Conservation (phyloP, 1,139 yeast genomes). For the Taphrina deformans region DNA sequence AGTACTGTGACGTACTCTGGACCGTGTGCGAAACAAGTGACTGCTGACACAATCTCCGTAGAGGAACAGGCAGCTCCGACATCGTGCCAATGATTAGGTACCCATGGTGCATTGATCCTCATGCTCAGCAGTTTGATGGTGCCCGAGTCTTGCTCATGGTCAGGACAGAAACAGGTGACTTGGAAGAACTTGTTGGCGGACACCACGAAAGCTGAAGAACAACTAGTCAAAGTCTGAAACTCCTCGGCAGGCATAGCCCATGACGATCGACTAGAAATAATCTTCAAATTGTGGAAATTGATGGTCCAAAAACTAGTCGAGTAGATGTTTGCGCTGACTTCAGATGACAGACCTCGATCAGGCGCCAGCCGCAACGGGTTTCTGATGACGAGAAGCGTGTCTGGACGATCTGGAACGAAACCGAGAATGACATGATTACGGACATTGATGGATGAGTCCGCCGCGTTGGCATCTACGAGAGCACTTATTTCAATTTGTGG, state of each 20-base stretch:
- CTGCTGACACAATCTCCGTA: not conserved
- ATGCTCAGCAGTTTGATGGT: not conserved
- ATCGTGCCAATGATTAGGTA: not conserved
- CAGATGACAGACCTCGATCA: not conserved
- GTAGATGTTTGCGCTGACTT: not conserved
- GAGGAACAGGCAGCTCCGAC: not conserved
- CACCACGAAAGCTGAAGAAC: not conserved
- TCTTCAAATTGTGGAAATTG: not conserved
- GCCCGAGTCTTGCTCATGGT: not conserved
- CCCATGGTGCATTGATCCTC: not conserved
- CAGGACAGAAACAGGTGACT: not conserved
- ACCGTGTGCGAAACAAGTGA: not conserved
- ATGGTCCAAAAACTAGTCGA: not conserved
- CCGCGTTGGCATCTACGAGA: not conserved
- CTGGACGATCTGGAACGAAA: constrained; percentile 1
- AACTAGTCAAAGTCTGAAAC: not conserved
- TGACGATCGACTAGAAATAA: not conserved
- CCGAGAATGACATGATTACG: constrained; percentile 12
- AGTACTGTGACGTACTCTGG: not conserved
- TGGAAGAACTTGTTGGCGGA: not conserved
- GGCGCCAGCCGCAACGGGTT: not conserved
- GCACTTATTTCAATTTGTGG: not conserved
- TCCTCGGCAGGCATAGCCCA: not conserved
- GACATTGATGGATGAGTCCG: not conserved
- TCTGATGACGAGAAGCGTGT: not conserved